Evolutionary conservation across 1,139 yeast genomes (phyloP).

Genomic region (Tardiomyces depauwii): DNA sequence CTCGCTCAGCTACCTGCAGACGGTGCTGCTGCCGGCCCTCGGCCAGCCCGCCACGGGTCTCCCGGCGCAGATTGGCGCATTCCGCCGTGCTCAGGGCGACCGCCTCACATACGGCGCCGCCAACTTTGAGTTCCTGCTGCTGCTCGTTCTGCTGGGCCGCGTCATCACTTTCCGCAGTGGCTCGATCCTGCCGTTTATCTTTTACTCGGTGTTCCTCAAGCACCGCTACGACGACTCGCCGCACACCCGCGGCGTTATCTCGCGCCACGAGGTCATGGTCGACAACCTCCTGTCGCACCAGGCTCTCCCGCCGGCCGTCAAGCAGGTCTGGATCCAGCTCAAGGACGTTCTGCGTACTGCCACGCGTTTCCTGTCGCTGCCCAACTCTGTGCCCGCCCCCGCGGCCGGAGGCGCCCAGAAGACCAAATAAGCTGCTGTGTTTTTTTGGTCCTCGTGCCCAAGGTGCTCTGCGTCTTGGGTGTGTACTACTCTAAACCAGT

Average conservation of each 20-base stretch:
- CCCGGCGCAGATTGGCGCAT: constrained; percentile 35
- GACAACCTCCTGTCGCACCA: constrained; percentile 55
- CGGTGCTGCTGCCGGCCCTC: constrained; percentile 56
- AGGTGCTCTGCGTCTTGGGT: too few relatives aligned
- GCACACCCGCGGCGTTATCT: constrained; percentile 61
- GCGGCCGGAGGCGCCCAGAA: not conserved
- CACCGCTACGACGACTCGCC: constrained; percentile 68
- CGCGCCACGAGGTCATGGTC: constrained; percentile 57
- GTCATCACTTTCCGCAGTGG: constrained; percentile 53
- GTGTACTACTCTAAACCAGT: too few relatives aligned
- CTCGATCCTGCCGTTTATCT: constrained; percentile 48
- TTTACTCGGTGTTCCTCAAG: constrained; percentile 60
- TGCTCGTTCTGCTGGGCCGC: constrained; percentile 32
- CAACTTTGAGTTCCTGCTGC: constrained; percentile 50
- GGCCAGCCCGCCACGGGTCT: constrained; percentile 36
- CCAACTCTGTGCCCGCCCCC: not conserved
- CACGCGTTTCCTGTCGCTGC: not conserved
- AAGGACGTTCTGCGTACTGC: constrained; percentile 32
- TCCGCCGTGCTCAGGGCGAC: constrained; percentile 56
- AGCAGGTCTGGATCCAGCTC: constrained; percentile 47
- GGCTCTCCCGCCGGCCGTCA: constrained; percentile 45
- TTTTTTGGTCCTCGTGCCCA: too few relatives aligned
- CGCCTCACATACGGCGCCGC: constrained; percentile 64
- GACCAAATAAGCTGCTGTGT: not conserved
- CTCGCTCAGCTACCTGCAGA: constrained; percentile 52